Base-by-base conservation (phyloP, 2,329 filamentous ascomycete species). In the Hymenoscyphus fructigenus region DNA sequence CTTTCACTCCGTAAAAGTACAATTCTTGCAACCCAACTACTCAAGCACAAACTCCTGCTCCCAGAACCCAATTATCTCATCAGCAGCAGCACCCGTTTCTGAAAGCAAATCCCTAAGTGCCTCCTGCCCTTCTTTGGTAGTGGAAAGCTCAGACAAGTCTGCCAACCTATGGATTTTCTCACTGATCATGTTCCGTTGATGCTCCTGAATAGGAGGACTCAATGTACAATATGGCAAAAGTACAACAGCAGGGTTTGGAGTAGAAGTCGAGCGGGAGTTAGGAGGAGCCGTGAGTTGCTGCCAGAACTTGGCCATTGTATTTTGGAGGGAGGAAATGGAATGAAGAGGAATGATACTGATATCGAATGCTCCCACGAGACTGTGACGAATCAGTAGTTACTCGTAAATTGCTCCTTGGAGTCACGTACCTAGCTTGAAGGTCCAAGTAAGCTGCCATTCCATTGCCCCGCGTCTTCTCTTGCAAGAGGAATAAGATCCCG, bases 21-120 rank as follows among this genome's bases (percentile, higher is more conserved):
- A 50, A 7, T 15, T 23, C 20, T 53, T 26, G 20, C 20, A 53
- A 12, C 36, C 10, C 20, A 53, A 10, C 7, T 26, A 53, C 38
- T 72, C 68, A 29, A 65, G 60, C 57, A 75, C 41, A 56, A 70
- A 70, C 57, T 76, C 74, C 26, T 70, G 58, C 32, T 66, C 64
- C 75, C 75, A 76, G 66, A 76, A 76, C 5, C 65, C 67, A 29
- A 74, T 70, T n/a, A 75, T 64, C 50, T 74, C 68, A 28, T 71
- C 67, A 10, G 67, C 68, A 15, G 62, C 57, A 26, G 65, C 61
- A 14, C 41, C 57, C 14, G 57, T 63, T 9, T 70, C 70, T 32
- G 69, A 64, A 5, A 77, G 36, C 60, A 69, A 72, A 5, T 69
- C 44, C 28, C 62, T 62, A n/a, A 77, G 59, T 4, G 26, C 61